phyloP scores from a whole-genome alignment of 352 stramenopile genomes.

The Globisporangium cederbergense region DNA sequence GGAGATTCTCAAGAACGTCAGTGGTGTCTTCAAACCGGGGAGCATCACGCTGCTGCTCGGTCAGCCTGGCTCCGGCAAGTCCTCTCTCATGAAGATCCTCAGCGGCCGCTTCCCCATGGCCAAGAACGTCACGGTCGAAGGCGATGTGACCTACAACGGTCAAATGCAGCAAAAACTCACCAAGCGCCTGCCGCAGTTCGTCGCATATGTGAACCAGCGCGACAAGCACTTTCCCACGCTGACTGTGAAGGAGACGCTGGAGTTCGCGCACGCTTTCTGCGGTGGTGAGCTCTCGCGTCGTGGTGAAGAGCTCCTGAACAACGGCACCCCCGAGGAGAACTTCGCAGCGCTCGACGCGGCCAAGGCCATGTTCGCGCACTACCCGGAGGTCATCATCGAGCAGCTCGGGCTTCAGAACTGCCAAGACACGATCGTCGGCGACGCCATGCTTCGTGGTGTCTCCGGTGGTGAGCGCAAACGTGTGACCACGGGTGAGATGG shows the following conservation, averaged over 20 bases:
- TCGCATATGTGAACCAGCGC: slow-evolving; percentile 39
- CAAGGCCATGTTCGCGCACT: slow-evolving; percentile 25
- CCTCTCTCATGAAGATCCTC: slow-evolving; percentile 32
- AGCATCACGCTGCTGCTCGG: slow-evolving; percentile 36
- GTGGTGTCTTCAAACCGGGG: slow-evolving; percentile 28
- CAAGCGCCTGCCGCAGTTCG: slow-evolving; percentile 41
- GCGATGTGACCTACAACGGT: slow-evolving; percentile 46
- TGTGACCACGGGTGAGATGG: slow-evolving; percentile 37
- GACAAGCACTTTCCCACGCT: slow-evolving; percentile 45
- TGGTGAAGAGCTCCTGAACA: slow-evolving; percentile 36
- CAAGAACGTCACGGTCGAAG: slow-evolving; percentile 32
- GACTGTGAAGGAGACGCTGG: slow-evolving; percentile 46
- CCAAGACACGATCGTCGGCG: slow-evolving; percentile 27
- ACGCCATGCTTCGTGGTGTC: slow-evolving; percentile 61
- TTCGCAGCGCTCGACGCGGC: slow-evolving; percentile 18
- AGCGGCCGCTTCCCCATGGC: slow-evolving; percentile 29
- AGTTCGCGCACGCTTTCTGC: slow-evolving; percentile 54
- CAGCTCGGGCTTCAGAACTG: slow-evolving; percentile 13
- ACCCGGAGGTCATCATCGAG: slow-evolving; percentile 40
- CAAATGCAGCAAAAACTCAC: slow-evolving; percentile 17
- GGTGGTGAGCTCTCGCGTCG: slow-evolving; percentile 22
- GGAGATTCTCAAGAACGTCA: slow-evolving; percentile 23
- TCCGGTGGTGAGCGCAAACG: slow-evolving; percentile 75
- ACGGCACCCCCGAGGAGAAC: slow-evolving; percentile 32
- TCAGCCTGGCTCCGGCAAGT: slow-evolving; percentile 12